Evolutionary conservation across 2,329 filamentous ascomycete genomes (phyloP).

Genomic region (Hypoxylon rubiginosum): DNA sequence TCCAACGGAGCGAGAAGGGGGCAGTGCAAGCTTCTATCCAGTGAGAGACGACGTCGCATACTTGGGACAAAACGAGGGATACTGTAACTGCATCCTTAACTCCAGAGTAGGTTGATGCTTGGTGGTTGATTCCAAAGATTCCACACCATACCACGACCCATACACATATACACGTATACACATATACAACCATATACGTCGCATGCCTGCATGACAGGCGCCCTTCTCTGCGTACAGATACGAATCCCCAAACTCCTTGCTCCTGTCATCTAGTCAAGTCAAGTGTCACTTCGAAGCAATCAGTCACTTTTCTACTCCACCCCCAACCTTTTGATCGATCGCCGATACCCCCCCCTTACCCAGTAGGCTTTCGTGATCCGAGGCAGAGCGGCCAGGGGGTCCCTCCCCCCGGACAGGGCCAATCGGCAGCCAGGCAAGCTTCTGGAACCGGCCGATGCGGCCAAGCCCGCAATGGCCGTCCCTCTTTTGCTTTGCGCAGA

Average conservation of each 20-base stretch:
- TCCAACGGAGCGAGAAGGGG: slow-evolving; percentile 27
- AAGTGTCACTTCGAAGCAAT: slow-evolving; percentile 13
- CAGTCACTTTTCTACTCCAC: slow-evolving; percentile 19
- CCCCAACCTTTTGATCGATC: slow-evolving; percentile 36
- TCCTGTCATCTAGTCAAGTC: slow-evolving; percentile 30
- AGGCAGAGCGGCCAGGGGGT: slow-evolving; percentile 19
- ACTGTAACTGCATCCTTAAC: slow-evolving; percentile 33
- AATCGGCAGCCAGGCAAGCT: slow-evolving; percentile 45
- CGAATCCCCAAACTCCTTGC: slow-evolving; percentile 18
- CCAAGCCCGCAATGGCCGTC: slow-evolving; percentile 38
- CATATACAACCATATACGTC: slow-evolving; percentile 18
- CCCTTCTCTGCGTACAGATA: slow-evolving; percentile 24
- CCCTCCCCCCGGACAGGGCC: slow-evolving; percentile 25
- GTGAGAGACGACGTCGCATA: slow-evolving; percentile 28
- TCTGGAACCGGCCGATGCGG: slow-evolving; percentile 44
- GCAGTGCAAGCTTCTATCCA: slow-evolving; percentile 32
- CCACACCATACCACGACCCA: slow-evolving; percentile 3
- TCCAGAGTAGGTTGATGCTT: slow-evolving; percentile 34
- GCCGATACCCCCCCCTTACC: slow-evolving; percentile 27
- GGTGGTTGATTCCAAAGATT: slow-evolving; percentile 38
- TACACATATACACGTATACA: no score
- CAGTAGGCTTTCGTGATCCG: slow-evolving; percentile 33
- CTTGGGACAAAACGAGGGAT: slow-evolving; percentile 19
- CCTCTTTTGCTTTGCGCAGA: slow-evolving; percentile 26
- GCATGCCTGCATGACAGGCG: slow-evolving; percentile 23